These are phyloP conservation scores for Amauroascus niger DNA, from an alignment of 2,329 filamentous ascomycete species.

Conservation along the genomic window DNA sequence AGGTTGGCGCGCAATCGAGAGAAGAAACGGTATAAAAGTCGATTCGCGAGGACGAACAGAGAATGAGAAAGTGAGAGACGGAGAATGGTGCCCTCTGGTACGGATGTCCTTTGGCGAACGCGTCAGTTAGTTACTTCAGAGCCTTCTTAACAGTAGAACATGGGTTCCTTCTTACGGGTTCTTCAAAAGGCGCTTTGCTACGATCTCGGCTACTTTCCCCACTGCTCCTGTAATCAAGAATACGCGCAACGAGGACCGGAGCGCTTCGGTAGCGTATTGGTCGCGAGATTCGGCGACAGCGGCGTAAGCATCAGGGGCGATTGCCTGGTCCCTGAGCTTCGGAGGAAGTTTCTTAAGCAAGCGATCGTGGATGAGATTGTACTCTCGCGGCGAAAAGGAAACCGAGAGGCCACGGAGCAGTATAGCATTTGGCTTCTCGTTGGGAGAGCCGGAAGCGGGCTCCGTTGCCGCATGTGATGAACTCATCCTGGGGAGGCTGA, in stretches of 20 bases:
- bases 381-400: slow-evolving; percentile 73
- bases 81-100: slow-evolving; percentile 41
- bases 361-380: slow-evolving; percentile 73
- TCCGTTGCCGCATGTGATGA: slow-evolving; percentile 7
- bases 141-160: neutral
- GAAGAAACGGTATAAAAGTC: slow-evolving; percentile 84
- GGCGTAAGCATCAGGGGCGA: slow-evolving; percentile 44
- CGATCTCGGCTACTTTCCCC: slow-evolving; percentile 53
- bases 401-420: slow-evolving; percentile 79
- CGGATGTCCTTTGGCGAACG: neutral
- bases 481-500: slow-evolving; percentile 3
- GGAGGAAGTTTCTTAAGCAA: slow-evolving; percentile 60
- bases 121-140: slow-evolving; percentile 12
- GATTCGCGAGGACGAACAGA: slow-evolving; percentile 76
- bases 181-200: slow-evolving; percentile 25
- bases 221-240: slow-evolving; percentile 55
- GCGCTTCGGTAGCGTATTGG: slow-evolving; percentile 60
- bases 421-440: slow-evolving; percentile 29
- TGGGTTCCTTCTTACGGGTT: neutral
- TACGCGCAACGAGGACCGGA: slow-evolving; percentile 61
- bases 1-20: slow-evolving; percentile 67
- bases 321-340: slow-evolving; percentile 47
- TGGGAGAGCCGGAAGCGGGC: slow-evolving; percentile 2
- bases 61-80: slow-evolving; percentile 75
- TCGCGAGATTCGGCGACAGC: slow-evolving; percentile 45